A percentile compares a stretch with the other conserved stretches of the same genome.
These are phyloP conservation scores for Cymbopogon citratus DNA, from an alignment of 176 grass and related monocot species.

Conservation along the genomic window DNA sequence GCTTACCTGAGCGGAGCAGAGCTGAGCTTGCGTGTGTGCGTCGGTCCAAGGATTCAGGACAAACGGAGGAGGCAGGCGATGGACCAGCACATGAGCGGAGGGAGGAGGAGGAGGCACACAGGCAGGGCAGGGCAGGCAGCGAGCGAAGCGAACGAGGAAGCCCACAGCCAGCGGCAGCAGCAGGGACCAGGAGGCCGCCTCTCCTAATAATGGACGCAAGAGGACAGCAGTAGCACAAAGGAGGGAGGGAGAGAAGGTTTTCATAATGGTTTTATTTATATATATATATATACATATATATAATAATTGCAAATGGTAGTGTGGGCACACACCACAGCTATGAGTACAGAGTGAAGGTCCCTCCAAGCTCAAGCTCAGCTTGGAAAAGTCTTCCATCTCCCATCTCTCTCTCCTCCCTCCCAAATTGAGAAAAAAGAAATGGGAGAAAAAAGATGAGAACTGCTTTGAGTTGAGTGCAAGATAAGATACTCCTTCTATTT, in stretches of 20 bases:
- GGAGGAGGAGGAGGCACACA: neutral
- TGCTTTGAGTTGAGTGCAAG: no score
- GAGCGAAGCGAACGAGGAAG: neutral
- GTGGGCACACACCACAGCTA: neutral
- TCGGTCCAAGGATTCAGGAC: conserved; percentile 10
- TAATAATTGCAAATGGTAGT: neutral
- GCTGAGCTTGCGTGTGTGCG: neutral
- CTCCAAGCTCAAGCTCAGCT: no score
- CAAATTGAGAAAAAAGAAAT: no score
- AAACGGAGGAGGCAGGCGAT: neutral
- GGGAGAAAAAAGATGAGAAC: no score
- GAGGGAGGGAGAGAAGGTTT: neutral
- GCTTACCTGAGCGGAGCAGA: neutral
- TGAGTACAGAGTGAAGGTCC: no score
- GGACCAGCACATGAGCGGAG: conserved; percentile 2
- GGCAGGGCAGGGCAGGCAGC: neutral
- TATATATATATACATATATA: no score
- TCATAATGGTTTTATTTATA: neutral
- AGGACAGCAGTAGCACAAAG: neutral
- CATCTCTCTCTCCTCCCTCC: no score
- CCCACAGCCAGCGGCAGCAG: neutral
- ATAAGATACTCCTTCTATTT: no score
- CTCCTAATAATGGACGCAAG: conserved; percentile 28
- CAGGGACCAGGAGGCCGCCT: conserved; percentile 1
- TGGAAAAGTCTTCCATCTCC: no score